Evolutionary conservation across 2,329 filamentous ascomycete genomes (phyloP).

Genomic region (Mycosphaerelloides madeirae): DNA sequence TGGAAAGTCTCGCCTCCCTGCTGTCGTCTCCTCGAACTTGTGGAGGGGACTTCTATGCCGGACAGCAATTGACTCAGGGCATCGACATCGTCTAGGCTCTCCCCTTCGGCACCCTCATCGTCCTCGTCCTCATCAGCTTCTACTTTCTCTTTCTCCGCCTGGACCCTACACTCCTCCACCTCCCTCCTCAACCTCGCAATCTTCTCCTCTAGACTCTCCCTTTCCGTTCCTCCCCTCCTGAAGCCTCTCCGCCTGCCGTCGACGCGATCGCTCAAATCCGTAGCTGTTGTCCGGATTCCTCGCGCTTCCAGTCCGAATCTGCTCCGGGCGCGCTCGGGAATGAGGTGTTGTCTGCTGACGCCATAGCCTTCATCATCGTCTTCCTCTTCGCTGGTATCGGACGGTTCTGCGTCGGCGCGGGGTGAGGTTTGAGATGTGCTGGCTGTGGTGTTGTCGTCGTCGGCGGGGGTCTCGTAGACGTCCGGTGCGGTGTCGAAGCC

Average conservation of each 20-base stretch:
- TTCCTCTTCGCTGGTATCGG: constrained; percentile 30
- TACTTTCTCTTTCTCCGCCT: constrained; percentile 41
- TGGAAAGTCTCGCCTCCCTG: constrained; percentile 14
- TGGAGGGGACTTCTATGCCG: constrained; percentile 48
- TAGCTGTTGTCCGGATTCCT: constrained; percentile 64
- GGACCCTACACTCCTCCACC: constrained; percentile 57
- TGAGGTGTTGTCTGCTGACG: constrained; percentile 72
- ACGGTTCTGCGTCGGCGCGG: constrained; percentile 13
- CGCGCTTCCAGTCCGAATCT: constrained; percentile 59
- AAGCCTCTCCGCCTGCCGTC: constrained; percentile 72
- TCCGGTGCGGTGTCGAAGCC: constrained; percentile 74
- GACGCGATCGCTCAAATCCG: constrained; percentile 87
- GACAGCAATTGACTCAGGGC: constrained; percentile 70
- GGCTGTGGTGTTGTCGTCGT: constrained; percentile 15
- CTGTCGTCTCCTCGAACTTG: constrained; percentile 7
- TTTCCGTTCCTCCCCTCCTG: constrained; percentile 56
- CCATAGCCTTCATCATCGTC: constrained; percentile 51
- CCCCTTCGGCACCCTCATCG: constrained; percentile 41
- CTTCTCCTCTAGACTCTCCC: constrained; percentile 71
- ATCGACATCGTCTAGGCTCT: constrained; percentile 53
- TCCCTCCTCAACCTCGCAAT: constrained; percentile 79
- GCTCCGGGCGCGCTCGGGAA: constrained; percentile 72
- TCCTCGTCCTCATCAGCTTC: constrained; percentile 40
- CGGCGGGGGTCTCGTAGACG: constrained; percentile 84
- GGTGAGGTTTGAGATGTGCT: constrained; percentile 17